Base-by-base conservation (phyloP, 192 early-diverging fungal genomes). In the Funneliformis mosseae region DNA sequence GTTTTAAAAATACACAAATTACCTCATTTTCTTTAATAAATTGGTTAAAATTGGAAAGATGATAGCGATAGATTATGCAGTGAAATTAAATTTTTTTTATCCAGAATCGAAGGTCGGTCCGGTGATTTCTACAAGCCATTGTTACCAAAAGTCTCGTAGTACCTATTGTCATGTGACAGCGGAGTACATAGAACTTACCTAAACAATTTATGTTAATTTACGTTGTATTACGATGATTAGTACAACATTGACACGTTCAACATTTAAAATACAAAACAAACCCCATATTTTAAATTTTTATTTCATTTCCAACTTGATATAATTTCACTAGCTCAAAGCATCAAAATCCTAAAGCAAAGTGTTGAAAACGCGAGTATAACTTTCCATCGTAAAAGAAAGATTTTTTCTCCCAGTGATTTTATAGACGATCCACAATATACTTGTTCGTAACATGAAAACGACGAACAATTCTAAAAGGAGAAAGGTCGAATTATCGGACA, bases 401-500 rank as follows among this genome's bases (percentile, higher is more conserved):
- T 45, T 9, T 55, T 55, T 55, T 55, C 21, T 18, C 21, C 14
- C 16, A 5, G 50, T 55, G 50, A 21, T 18, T 55, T 21, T 55
- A 21, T 5, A 55, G 16, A 55, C 48, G 16, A 55, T 55, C 14
- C 33, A 33, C 33, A 33, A 33, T 33, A 33, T 33, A 33, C 18
- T 55, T 55, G 50, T 18, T 21, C 4, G 14, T 55, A 18, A 18
- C 16, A 14, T 7, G 16, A 55, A 55, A 55, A 55, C 18, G 48
- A 21, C 50, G 14, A 18, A 18, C 16, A 21, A 21, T 21, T 21
- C 16, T 55, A 55, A 16, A n/a, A 55, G 18, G 16, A 70, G 61
- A 72, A 42, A 77, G 23, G 14, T 18, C n/a, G 67, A 69, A 71
- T 55, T 79, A 18, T 79, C 78, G 21, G 33, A 39, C 16, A 55